Percentiles rank a stretch among this genome's conserved stretches.
phyloP scores from a whole-genome alignment of 225 moss, liverwort and hornwort genomes.

The Climacium dendroides region DNA sequence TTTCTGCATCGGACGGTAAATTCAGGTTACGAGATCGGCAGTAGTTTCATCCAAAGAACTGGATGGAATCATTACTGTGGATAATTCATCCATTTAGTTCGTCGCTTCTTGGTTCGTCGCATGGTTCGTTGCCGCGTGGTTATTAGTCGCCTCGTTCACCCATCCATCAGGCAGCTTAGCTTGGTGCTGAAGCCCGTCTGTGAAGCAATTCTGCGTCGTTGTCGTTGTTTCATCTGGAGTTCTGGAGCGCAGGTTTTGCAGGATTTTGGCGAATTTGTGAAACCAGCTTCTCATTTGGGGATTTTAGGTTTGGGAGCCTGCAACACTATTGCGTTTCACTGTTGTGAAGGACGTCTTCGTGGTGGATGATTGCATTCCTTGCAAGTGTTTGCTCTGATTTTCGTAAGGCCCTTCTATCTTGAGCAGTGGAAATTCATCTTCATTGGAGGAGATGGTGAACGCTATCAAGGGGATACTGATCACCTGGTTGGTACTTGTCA shows the following conservation, averaged over 20 bases:
- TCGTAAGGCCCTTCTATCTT: not conserved
- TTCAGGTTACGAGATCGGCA: not conserved
- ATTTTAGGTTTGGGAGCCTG: not conserved
- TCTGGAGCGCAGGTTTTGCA: not conserved
- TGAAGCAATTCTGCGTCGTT: not conserved
- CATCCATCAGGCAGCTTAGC: not conserved
- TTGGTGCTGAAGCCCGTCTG: too few relatives aligned
- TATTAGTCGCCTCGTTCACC: not conserved
- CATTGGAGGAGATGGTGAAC: conserved; percentile 35
- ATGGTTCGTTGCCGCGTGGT: not conserved
- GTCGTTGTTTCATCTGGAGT: not conserved
- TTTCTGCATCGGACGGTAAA: not conserved
- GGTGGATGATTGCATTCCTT: not conserved
- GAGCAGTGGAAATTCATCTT: not conserved
- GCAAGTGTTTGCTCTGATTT: not conserved
- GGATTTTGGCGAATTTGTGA: not conserved
- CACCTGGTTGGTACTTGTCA: conserved; percentile 22
- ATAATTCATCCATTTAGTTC: not conserved
- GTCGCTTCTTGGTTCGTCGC: not conserved
- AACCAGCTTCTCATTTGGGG: not conserved
- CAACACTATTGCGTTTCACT: not conserved
- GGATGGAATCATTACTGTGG: not conserved
- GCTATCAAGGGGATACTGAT: conserved; percentile 57
- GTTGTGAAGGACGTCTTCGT: not conserved
- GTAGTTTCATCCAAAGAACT: not conserved